Conservation (phyloP, 2,329 filamentous ascomycete genomes). For the Penicillium sp. region DNA sequence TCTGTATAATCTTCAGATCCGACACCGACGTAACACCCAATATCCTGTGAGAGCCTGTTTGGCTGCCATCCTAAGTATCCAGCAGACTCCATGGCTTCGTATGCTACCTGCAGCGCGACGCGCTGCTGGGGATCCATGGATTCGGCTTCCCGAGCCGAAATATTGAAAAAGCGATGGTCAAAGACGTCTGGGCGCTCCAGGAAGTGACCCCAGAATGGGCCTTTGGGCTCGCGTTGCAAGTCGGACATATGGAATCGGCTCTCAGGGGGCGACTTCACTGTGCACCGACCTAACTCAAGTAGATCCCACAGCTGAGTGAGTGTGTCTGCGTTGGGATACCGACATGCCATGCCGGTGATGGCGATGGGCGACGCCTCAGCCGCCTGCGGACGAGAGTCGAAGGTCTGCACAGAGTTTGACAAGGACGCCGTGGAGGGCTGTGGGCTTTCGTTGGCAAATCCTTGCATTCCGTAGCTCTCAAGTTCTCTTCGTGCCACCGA, state of each 20-base stretch:
- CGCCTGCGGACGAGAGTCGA: not conserved
- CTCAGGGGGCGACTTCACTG: slow-evolving; percentile 9
- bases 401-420: not conserved
- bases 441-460: not conserved
- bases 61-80: slow-evolving; percentile 22
- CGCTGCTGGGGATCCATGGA: slow-evolving; percentile 32
- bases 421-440: not conserved
- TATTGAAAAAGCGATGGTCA: slow-evolving; percentile 30
- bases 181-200: slow-evolving; percentile 14
- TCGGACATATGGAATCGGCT: slow-evolving; percentile 7
- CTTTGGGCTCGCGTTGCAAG: not conserved
- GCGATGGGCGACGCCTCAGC: slow-evolving; percentile 20
- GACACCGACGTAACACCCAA: not conserved
- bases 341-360: slow-evolving; percentile 33
- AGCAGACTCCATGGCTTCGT: slow-evolving; percentile 31
- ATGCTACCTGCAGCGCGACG: slow-evolving; percentile 27
- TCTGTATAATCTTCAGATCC: not conserved
- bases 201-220: slow-evolving; percentile 8
- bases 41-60: slow-evolving; percentile 27
- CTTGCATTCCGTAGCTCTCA: not conserved
- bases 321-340: slow-evolving; percentile 27
- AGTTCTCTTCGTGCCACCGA: not conserved
- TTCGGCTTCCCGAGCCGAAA: slow-evolving; percentile 20
- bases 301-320: slow-evolving; percentile 25
- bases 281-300: slow-evolving; percentile 11